Evolutionary conservation across 768 basidiomycete species (phyloP), one percentile per base, ranked within the genome.

Genomic region (Leccinellum albellum): DNA sequence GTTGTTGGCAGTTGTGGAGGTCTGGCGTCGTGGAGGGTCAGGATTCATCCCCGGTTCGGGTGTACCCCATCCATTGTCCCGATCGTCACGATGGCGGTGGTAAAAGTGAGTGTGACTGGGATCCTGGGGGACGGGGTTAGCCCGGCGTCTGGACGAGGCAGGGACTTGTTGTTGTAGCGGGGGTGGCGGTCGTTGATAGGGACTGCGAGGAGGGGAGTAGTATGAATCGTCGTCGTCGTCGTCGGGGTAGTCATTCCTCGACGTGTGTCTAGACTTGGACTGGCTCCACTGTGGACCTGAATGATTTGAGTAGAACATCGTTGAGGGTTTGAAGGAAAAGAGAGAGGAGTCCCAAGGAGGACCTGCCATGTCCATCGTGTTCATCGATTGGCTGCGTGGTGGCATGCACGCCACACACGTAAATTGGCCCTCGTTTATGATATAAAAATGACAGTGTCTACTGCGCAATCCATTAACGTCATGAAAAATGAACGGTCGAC

Each of bases 71-170:
- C 53, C 10, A 35, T 5, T 35, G 9, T 67, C 62, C 21, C 65
- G 56, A 56, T 65, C 66, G 35, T 68, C 61, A 9, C 61, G 66
- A 66, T 66, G 55, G 50, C 66, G 57, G 20, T 51, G 58, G 37
- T 67, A 63, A 53, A 50, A 28, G 3, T 26, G 26, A 3, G 6
- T 26, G 48, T 63, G 61, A 15, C 7, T 54, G 14, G 31, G 4
- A 42, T 68, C 66, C 46, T 59, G 61, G 0, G 42, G 51, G 9
- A 15, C 24, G 4, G 55, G 46, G 37, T 64, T 61, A 2, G 54
- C 63, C 24, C 64, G 66, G 1, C 64, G 64, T 52, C 66, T 67
- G 28, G 61, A 29, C 20, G 46, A 9, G 12, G 29, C 32, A 1
- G 53, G 21, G 8, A 49, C 12, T 23, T 66, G 62, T 23, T 53